Conservation (phyloP, 2,329 filamentous ascomycete species). For the Ceratocystis cubensis region DNA sequence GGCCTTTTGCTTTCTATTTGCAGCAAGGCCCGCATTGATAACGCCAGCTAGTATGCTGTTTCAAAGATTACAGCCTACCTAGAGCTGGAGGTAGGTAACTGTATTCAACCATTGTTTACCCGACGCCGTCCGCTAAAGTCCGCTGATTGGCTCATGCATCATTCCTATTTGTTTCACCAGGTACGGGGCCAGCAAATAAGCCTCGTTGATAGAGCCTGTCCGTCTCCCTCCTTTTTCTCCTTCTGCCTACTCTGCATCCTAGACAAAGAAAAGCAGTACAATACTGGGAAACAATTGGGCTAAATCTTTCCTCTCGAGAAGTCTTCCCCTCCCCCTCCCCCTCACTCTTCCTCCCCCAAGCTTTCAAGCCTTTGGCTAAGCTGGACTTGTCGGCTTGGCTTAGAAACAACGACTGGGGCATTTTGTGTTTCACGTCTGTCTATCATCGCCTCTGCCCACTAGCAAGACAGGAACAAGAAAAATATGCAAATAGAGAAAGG, state of each 20-base stretch:
- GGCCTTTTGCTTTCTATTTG: no score
- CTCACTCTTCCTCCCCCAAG: neutral
- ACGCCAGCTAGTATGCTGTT: no score
- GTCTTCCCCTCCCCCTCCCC: no score
- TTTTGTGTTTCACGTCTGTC: constrained; percentile 4
- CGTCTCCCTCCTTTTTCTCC: neutral
- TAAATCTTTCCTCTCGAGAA: no score
- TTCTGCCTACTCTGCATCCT: neutral
- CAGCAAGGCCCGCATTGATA: no score
- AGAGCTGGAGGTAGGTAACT: neutral
- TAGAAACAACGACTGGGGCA: constrained; percentile 6
- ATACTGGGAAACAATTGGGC: no score
- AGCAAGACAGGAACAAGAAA: neutral
- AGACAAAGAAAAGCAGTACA: no score
- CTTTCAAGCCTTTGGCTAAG: neutral
- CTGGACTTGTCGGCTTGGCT: neutral
- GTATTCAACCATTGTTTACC: neutral
- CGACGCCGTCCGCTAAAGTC: neutral
- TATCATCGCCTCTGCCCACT: neutral
- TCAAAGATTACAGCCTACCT: no score
- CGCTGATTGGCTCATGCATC: neutral
- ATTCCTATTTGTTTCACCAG: constrained; percentile 1
- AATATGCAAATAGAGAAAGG: neutral
- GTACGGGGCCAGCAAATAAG: neutral
- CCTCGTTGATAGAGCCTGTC: neutral